Conservation (phyloP, 495 filamentous ascomycete genomes). For the Aspergillus saccharolyticus region DNA sequence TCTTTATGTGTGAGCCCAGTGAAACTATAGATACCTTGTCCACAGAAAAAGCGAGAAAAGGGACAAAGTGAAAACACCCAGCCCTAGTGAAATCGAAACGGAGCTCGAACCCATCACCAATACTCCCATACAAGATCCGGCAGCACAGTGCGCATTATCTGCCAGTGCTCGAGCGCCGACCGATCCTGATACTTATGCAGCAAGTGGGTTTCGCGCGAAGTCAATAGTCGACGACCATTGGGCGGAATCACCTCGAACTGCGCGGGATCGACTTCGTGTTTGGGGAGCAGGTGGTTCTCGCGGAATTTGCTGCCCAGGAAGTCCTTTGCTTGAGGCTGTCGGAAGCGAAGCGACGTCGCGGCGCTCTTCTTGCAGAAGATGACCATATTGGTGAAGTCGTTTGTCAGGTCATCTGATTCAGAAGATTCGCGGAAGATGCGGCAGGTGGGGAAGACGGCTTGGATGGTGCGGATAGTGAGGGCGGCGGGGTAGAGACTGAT, state of each 20-base stretch:
- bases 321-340: slow-evolving; percentile 60
- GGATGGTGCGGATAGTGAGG: slow-evolving; percentile 68
- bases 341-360: slow-evolving; percentile 54
- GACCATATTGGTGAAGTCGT: slow-evolving; percentile 91
- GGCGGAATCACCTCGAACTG: slow-evolving; percentile 39
- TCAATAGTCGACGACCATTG: slow-evolving; percentile 24
- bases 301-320: slow-evolving; percentile 67
- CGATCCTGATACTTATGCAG: slow-evolving; percentile 65
- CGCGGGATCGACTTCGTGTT: slow-evolving; percentile 60
- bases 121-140: slow-evolving; percentile 79
- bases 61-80: no score
- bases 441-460: slow-evolving; percentile 67
- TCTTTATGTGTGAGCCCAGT: no score
- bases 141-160: slow-evolving; percentile 80
- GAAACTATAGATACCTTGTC: no score
- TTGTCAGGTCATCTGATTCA: slow-evolving; percentile 36
- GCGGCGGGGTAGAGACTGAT: slow-evolving; percentile 65
- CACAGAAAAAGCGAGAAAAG: no score
- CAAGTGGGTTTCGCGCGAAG: slow-evolving; percentile 43
- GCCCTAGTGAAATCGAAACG: no score
- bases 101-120: slow-evolving; percentile 54
- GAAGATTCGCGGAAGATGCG: slow-evolving; percentile 78
- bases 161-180: slow-evolving; percentile 81
- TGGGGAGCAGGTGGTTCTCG: slow-evolving; percentile 63
- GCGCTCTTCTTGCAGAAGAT: slow-evolving; percentile 49